These are phyloP conservation scores for Boletus pseudo-olivaceus DNA, from an alignment of 768 basidiomycete genomes.

Conservation along the genomic window DNA sequence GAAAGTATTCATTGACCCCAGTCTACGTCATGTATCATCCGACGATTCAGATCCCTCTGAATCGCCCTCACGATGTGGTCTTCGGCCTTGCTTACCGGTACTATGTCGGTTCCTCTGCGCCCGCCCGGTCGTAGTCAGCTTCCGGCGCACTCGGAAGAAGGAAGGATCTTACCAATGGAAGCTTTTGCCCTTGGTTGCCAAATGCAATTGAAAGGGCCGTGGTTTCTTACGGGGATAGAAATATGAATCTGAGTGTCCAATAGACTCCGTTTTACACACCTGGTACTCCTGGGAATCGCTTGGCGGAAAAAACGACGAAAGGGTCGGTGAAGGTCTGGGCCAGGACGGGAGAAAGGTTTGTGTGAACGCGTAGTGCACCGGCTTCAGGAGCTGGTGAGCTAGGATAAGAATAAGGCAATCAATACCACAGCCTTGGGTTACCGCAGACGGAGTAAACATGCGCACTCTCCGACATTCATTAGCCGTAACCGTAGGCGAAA, in stretches of 20 bases:
- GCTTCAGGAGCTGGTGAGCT: constrained; percentile 73
- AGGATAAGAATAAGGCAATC: constrained; percentile 22
- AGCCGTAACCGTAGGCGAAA: constrained; percentile 85
- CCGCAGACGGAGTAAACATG: constrained; percentile 25
- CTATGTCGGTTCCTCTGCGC: constrained; percentile 78
- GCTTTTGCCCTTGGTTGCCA: constrained; percentile 86
- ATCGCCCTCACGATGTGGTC: constrained; percentile 53
- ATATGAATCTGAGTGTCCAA: constrained; percentile 16
- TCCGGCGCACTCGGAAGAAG: constrained; percentile 20
- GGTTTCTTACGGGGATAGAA: constrained; percentile 52
- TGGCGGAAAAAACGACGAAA: constrained; percentile 88
- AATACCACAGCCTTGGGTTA: constrained; percentile 16
- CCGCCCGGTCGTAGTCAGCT: constrained; percentile 18
- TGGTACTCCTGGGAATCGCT: constrained; percentile 93
- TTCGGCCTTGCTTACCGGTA: constrained; percentile 54
- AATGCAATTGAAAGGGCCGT: constrained; percentile 86
- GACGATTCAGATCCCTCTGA: constrained; percentile 70
- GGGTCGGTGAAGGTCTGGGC: constrained; percentile 81
- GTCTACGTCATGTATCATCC: constrained; percentile 42
- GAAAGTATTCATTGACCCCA: constrained; percentile 10
- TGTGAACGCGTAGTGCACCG: constrained; percentile 64
- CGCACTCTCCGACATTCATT: constrained; percentile 91
- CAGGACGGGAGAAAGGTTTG: constrained; percentile 67
- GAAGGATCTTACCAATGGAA: constrained; percentile 65
- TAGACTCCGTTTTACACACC: constrained; percentile 43